Evolutionary conservation across 2,329 filamentous ascomycete species (phyloP).

Genomic region (Diaporthe amygdali): DNA sequence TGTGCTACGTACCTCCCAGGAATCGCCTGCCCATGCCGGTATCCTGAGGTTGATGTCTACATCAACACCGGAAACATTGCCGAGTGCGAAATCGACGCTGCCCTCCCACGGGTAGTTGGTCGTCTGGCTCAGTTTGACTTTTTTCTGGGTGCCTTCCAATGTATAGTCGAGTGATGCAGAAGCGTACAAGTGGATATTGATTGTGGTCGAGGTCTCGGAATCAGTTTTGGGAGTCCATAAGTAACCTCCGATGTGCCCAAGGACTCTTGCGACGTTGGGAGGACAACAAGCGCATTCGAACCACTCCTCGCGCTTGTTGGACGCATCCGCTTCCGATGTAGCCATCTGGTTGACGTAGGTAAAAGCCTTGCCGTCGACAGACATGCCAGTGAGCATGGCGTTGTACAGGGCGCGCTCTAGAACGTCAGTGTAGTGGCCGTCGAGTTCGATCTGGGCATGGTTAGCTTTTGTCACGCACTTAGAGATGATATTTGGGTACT

Average conservation of each 20-base stretch:
- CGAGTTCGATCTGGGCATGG: slow-evolving; percentile 41
- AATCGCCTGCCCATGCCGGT: slow-evolving; percentile 54
- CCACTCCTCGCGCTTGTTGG: slow-evolving; percentile 59
- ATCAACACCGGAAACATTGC: slow-evolving; percentile 34
- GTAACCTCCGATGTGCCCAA: slow-evolving; percentile 62
- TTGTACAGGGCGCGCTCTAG: slow-evolving; percentile 68
- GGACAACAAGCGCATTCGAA: slow-evolving; percentile 66
- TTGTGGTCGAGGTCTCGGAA: neutral
- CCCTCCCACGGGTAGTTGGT: slow-evolving; percentile 64
- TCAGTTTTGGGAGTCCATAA: slow-evolving; percentile 50
- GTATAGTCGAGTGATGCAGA: slow-evolving; percentile 48
- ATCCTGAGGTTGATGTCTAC: slow-evolving; percentile 55
- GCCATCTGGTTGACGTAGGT: slow-evolving; percentile 67
- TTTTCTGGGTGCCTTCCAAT: slow-evolving; percentile 32
- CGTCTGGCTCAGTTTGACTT: slow-evolving; percentile 49
- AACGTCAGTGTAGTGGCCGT: slow-evolving; percentile 59
- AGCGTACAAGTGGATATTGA: slow-evolving; percentile 61
- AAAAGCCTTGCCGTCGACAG: slow-evolving; percentile 59
- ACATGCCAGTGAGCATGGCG: slow-evolving; percentile 63
- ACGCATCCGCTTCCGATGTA: slow-evolving; percentile 52
- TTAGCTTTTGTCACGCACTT: neutral
- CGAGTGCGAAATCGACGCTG: slow-evolving; percentile 50
- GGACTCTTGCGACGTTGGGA: slow-evolving; percentile 60
- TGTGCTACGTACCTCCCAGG: slow-evolving; percentile 29
- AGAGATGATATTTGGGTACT: too few relatives aligned